Evolutionary conservation across 2,329 filamentous ascomycete genomes (phyloP), one percentile per base, ranked within the genome.

Genomic region (Celoporthe dispersa): DNA sequence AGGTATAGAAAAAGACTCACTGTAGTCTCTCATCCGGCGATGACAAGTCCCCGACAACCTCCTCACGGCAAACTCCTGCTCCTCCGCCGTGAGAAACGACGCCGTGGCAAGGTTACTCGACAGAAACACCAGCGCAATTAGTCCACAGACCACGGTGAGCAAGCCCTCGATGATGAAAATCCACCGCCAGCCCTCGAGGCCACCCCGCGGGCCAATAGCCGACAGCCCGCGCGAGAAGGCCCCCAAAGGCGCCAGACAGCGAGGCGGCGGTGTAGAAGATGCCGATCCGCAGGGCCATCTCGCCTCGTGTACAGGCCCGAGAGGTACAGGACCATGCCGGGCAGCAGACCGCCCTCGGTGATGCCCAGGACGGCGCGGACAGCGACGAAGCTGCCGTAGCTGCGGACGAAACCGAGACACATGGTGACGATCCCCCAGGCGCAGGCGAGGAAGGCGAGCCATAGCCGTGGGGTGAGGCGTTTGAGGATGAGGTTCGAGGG

Each of bases 211-310:
- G 0, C 84, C 87, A 69, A 91, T 90, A n/a, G 86, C 84, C 0
- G 86, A 85, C 7, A 91, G 80, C 0, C 88, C 89, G 12, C 88
- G 89, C 89, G 8, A 91, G 81, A 0, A 91, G 81, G 79, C 85
- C 89, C 37, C 88, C 88, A 75, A 91, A 91, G 1, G 88, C 88
- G 2, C 89, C 88, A 0, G 88, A 90, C 6, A 92, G 78, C 1
- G 88, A 90, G 0, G 89, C 88, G 1, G 89, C 88, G 0, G 88
- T 91, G 76, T 91, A 92, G 75, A 92, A 91, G 7, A 92, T 80
- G 39, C 89, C 90, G 64, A 92, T 90, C 5, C 90, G 83, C 51
- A 91, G 77, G 0, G 88, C 87, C 72, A 91, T 80, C 73, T 91
- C 88, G 1, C 84, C 81, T 28, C 25, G 83, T 86, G 74, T 91